Evolutionary conservation across 2,329 filamentous ascomycete genomes (phyloP), one percentile per base, ranked within the genome.

Genomic region (Endoconidiophora laricicola): DNA sequence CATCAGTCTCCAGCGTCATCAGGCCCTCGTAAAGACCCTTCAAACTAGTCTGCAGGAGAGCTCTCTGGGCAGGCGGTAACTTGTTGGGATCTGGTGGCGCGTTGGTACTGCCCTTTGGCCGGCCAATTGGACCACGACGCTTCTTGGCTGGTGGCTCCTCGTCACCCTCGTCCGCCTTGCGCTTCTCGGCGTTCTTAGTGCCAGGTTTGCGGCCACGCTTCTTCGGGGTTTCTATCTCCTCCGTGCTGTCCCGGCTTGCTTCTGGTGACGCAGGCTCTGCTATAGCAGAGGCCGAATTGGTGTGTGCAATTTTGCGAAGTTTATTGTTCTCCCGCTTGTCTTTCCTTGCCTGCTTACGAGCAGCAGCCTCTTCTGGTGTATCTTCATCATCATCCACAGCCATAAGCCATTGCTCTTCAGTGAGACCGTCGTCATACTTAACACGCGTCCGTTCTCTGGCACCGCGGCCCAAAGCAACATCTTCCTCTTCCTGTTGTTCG

Each of bases 341-440:
- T 56, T 87, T 86, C 48, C 84, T 79, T 3, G 86, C 86, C 61
- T 87, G 80, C 60, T 95, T 96, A 39, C 91, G 80, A 36, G 85
- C 84, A 37, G 93, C 88, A 2, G 91, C 91, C 49, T 86, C 88
- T 62, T 96, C 91, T 26, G 94, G 87, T 0, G 79, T 81, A 61
- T 98, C 91, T 1, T 98, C 91, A 46, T 95, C 88, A 54, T 94
- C 90, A 62, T 98, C 91, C 29, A 98, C 90, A 49, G 91, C 91
- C 71, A 94, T 90, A 47, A 96, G 76, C 91, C 91, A 98, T 65
- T 98, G 93, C 68, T 98, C 91, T 67, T 98, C 93, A 0, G 91
- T 96, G 26, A 98, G 78, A 48, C 93, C 91, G 60, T 98, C 91
- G 59, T 98, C 91, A 58, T 98, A 98, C 64, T 83, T 84, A 59